phyloP scores from a whole-genome alignment of 1,284 basidiomycete species.

The Cystobasidium pallidum region DNA sequence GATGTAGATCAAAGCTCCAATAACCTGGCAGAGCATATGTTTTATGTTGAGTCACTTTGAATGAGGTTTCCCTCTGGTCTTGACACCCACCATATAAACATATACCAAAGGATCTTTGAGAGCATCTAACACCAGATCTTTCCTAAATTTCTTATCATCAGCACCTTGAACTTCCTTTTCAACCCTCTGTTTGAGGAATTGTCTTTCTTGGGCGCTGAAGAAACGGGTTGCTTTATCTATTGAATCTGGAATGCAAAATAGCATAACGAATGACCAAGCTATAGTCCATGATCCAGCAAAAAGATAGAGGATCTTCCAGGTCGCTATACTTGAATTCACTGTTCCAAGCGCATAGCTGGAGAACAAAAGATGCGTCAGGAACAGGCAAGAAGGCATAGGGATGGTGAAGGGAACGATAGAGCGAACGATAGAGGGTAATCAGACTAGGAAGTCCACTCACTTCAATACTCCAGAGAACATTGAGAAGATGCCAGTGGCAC shows the following conservation, averaged over 20 bases:
- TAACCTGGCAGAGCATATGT: neutral
- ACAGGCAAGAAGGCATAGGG: too few species aligned
- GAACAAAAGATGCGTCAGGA: too few species aligned
- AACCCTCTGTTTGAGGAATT: neutral
- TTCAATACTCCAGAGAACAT: conserved; percentile 5
- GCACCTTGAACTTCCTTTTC: conserved; percentile 8
- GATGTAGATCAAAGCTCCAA: conserved; percentile 6
- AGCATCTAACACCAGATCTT: neutral
- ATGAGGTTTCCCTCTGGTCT: neutral
- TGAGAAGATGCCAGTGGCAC: conserved; percentile 5
- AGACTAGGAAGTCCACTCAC: neutral
- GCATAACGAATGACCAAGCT: neutral
- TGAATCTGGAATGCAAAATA: conserved; percentile 14
- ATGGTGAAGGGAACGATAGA: too few species aligned
- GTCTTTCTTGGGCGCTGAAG: neutral
- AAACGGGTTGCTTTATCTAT: conserved; percentile 11
- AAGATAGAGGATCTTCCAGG: conserved; percentile 11
- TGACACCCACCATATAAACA: conserved; percentile 4
- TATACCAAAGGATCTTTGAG: conserved; percentile 7
- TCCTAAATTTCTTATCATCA: conserved; percentile 10
- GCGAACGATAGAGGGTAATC: too few species aligned
- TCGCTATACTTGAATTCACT: conserved; percentile 7
- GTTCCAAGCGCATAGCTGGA: conserved; percentile 1
- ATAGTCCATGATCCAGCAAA: conserved; percentile 11
- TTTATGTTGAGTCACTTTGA: too few species aligned